Conservation (phyloP, 1,139 yeast species). For the Fermentozyma sake region DNA sequence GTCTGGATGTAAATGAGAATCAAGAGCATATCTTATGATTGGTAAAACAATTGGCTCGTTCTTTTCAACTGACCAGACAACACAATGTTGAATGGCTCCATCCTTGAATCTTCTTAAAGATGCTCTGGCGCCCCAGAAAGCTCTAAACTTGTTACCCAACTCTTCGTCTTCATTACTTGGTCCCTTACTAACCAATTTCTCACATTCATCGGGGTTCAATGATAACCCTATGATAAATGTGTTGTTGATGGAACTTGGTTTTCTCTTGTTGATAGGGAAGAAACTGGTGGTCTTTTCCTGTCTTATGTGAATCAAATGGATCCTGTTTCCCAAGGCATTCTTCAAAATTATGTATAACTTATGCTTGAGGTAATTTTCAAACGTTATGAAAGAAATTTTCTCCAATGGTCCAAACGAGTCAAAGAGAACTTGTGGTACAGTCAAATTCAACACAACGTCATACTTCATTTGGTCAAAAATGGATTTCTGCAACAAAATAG, state of each 20-base stretch:
- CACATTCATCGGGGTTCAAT: constrained; percentile 71
- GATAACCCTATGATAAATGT: constrained; percentile 57
- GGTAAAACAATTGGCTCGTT: constrained; percentile 63
- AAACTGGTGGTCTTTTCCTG: constrained; percentile 23
- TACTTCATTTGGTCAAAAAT: constrained; percentile 54
- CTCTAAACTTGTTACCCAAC: constrained; percentile 60
- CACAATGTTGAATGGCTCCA: constrained; percentile 85
- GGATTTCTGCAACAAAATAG: constrained; percentile 70
- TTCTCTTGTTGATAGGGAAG: constrained; percentile 55
- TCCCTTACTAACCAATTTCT: constrained; percentile 80
- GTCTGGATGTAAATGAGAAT: constrained; percentile 55
- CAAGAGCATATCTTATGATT: constrained; percentile 60
- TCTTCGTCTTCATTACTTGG: constrained; percentile 64
- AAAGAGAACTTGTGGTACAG: constrained; percentile 33
- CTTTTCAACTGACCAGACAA: constrained; percentile 68
- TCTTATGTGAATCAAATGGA: constrained; percentile 39
- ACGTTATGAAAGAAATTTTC: constrained; percentile 67
- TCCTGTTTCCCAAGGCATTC: constrained; percentile 68
- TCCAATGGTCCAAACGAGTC: constrained; percentile 65
- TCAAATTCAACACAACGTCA: constrained; percentile 57
- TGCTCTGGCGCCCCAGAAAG: constrained; percentile 86
- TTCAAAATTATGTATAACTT: constrained; percentile 56
- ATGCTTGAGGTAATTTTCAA: constrained; percentile 61
- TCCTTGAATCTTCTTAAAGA: constrained; percentile 88
- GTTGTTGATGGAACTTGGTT: constrained; percentile 34